Evolutionary conservation across 306 rosid genomes (phyloP).

Genomic region (Glycine tomentella): DNA sequence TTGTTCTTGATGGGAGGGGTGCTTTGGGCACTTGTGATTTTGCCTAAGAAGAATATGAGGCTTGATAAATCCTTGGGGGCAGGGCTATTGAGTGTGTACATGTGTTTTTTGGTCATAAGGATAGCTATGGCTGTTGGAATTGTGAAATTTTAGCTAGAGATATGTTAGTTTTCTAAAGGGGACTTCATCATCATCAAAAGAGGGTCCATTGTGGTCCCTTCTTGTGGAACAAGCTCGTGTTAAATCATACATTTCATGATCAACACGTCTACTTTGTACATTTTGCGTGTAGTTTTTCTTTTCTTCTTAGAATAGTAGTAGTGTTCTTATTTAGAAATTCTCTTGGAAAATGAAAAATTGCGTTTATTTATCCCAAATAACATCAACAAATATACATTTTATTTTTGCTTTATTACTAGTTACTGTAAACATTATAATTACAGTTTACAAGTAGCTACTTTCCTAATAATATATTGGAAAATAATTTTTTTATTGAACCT

Average conservation of each 20-base stretch:
- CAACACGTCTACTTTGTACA: slow-evolving; percentile 26
- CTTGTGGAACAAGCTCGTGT: slow-evolving; percentile 15
- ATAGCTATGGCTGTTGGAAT: slow-evolving; percentile 55
- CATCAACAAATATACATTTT: no score
- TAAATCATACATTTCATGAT: slow-evolving; percentile 7
- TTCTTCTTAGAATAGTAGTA: neutral
- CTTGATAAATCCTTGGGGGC: slow-evolving; percentile 67
- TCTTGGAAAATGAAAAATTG: neutral
- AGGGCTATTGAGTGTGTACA: slow-evolving; percentile 68
- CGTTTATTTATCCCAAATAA: no score
- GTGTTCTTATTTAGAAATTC: neutral
- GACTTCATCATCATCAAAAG: no score
- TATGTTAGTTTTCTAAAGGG: neutral
- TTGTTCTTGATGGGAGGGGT: slow-evolving; percentile 65
- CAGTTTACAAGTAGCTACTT: no score
- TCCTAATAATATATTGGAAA: no score
- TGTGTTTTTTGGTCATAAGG: slow-evolving; percentile 68
- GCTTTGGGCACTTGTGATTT: slow-evolving; percentile 78
- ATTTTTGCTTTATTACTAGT: no score
- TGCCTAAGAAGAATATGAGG: slow-evolving; percentile 70
- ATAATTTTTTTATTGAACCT: no score
- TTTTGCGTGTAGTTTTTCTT: neutral
- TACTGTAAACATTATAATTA: no score
- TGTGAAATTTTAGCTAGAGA: slow-evolving; percentile 27
- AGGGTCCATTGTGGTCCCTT: neutral